phyloP scores from a whole-genome alignment of 352 stramenopile species.

The Bremia lactucae region DNA sequence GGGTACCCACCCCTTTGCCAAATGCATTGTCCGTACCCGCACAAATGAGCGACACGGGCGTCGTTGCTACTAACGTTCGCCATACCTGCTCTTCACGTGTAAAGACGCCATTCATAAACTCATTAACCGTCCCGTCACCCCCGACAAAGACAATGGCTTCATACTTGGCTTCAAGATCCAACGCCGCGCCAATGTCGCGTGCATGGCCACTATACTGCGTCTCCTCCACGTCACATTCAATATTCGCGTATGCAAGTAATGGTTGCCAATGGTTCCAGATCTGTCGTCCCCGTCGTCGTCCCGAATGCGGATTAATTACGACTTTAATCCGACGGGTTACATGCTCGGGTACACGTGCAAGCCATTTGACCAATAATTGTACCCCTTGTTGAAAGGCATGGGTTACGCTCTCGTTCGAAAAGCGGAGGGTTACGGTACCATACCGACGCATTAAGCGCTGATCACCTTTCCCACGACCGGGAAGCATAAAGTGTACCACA shows the following conservation, averaged over 20 bases:
- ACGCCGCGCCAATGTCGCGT: constrained; percentile 50
- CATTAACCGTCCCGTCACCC: constrained; percentile 70
- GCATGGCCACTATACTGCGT: constrained; percentile 64
- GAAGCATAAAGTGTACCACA: constrained; percentile 55
- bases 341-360: constrained; percentile 48
- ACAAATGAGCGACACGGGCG: constrained; percentile 55
- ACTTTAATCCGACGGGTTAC: constrained; percentile 54
- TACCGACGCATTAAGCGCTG: constrained; percentile 47
- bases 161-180: constrained; percentile 51
- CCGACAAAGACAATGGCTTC: constrained; percentile 72
- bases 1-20: constrained; percentile 54
- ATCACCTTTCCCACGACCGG: constrained; percentile 40
- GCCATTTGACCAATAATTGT: constrained; percentile 54
- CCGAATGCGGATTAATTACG: constrained; percentile 69
- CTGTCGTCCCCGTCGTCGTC: constrained; percentile 43
- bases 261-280: constrained; percentile 51
- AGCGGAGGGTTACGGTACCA: constrained; percentile 29
- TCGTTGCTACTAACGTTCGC: constrained; percentile 61
- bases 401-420: constrained; percentile 20
- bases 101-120: constrained; percentile 81
- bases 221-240: constrained; percentile 68
- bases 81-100: constrained; percentile 56
- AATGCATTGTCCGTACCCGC: constrained; percentile 75
- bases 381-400: too few relatives aligned
- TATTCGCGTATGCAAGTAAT: constrained; percentile 48